Percentiles rank a stretch among this genome's conserved stretches.
Conservation (phyloP, 306 rosid species). For the Purshia tridentata region DNA sequence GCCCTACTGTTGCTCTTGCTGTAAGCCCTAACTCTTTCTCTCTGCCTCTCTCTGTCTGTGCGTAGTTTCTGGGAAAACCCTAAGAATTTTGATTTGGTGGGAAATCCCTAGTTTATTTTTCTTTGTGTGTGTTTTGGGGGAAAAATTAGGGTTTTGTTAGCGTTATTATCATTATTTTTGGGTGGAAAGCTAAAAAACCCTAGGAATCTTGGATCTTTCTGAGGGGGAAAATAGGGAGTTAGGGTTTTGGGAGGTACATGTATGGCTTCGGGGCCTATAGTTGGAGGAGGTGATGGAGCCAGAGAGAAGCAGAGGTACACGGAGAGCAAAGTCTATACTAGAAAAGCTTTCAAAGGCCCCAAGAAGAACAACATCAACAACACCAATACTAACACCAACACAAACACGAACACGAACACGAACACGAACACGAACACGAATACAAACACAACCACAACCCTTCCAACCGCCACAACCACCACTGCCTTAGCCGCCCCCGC, state of each 20-base stretch:
- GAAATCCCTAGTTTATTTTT: conserved; percentile 33
- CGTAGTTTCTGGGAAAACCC: conserved; percentile 14
- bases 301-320: conserved; percentile 52
- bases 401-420: conserved; percentile 6
- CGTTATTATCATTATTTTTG: no score
- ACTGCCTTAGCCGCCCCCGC: conserved; percentile 5
- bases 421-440: neutral
- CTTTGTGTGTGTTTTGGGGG: conserved; percentile 19
- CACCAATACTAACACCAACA: conserved; percentile 18
- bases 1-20: conserved; percentile 32
- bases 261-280: conserved; percentile 88
- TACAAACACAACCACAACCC: neutral
- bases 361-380: conserved; percentile 37
- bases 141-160: conserved; percentile 39
- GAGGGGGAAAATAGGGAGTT: conserved; percentile 30
- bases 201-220: conserved; percentile 20
- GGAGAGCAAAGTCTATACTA: conserved; percentile 69
- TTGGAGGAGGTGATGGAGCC: conserved; percentile 66
- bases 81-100: neutral
- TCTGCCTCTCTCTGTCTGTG: neutral
- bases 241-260: conserved; percentile 76
- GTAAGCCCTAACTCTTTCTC: conserved; percentile 27
- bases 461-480: neutral
- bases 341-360: conserved; percentile 57
- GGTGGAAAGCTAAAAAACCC: conserved; percentile 23